Base-by-base conservation (phyloP, 2,329 filamentous ascomycete species). In the Aspergillus hiratsukae region DNA sequence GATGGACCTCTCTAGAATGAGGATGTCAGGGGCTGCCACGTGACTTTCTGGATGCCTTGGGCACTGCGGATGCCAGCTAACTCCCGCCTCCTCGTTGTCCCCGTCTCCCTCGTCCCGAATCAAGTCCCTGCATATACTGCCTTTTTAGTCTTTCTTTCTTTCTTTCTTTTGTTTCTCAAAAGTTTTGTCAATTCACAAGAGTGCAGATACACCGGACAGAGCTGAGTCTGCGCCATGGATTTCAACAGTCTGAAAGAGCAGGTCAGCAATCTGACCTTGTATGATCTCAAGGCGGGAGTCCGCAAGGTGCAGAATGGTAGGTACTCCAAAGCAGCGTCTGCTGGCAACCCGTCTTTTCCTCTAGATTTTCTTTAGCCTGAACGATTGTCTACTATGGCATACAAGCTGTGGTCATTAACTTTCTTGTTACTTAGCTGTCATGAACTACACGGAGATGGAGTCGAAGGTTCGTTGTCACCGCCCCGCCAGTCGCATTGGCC, bases 381-480 rank as follows among this genome's bases (percentile, higher is more conserved):
- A 23, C n/a, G 10, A 17, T 5, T 23, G 23, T 27, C 21, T 23
- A 23, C 19, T 27, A 17, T 46, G 43, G 23, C 14, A 27, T 23
- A 10, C 21, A 14, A 14, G 19, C 21, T 21, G 54, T 48, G 28
- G 52, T 57, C 52, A 51, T 54, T 58, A 55, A 57, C 58, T 65
- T 66, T 61, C 57, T 52, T 61, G 57, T 52, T 59, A 49, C 58
- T 61, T 68, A 96, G 91, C 91, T 64, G 91, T 96, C 58, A 96
- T 97, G 92, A 97, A 96, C 78, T 96, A 93, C 75, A 96, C 92
- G 45, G 92, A 97, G 72, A 93, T 94, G 89, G 90, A 95, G 77
- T 75, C 83, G 57, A 87, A 87, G 78, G 82, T 81, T 62, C 51
- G 70, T 71, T 45, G 29, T 49, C 48, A 58, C 56, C 31, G 56